Percentiles rank a stretch among this genome's conserved stretches.
Evolutionary conservation across 2,329 filamentous ascomycete species (phyloP).

Genomic region (Verticillium longisporum): DNA sequence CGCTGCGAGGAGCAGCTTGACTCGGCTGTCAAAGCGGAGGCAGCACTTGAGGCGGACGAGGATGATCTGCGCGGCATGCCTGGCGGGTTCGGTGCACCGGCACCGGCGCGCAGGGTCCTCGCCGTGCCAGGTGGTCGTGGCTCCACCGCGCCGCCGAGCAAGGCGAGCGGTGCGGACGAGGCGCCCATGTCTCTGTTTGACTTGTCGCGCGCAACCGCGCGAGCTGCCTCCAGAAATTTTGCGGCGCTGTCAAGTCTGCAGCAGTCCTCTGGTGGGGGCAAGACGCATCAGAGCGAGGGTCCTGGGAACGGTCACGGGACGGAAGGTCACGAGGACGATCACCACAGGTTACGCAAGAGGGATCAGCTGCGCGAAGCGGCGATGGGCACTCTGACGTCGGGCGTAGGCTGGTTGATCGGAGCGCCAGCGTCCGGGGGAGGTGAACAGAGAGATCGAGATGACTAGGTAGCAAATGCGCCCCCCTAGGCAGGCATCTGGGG

Average conservation of each 20-base stretch:
- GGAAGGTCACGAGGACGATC: conserved; percentile 17
- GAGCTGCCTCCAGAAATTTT: conserved; percentile 51
- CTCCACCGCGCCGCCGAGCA: conserved; percentile 23
- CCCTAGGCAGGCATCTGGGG: background rate
- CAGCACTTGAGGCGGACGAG: conserved; percentile 62
- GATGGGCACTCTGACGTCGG: conserved; percentile 59
- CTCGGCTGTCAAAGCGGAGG: conserved; percentile 57
- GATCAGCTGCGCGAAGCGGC: conserved; percentile 64
- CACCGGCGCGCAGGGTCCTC: conserved; percentile 23
- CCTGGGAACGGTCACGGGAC: conserved; percentile 10
- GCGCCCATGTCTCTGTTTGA: conserved; percentile 61
- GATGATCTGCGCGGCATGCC: conserved; percentile 53
- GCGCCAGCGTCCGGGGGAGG: conserved; percentile 31
- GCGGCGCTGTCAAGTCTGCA: conserved; percentile 47
- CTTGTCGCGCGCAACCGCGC: conserved; percentile 53
- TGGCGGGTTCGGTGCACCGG: conserved; percentile 40
- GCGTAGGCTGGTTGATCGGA: conserved; percentile 62
- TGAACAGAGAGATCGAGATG: conserved; percentile 19
- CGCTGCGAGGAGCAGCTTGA: conserved; percentile 74
- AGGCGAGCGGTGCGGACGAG: conserved; percentile 41
- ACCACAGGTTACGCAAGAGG: conserved; percentile 54
- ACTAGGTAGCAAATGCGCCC: conserved; percentile 8
- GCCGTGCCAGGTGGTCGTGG: conserved; percentile 21
- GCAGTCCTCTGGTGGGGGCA: conserved; percentile 24
- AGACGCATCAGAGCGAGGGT: background rate